phyloP scores from a whole-genome alignment of 2,329 filamentous ascomycete species.

The Metarhizium humberi region DNA sequence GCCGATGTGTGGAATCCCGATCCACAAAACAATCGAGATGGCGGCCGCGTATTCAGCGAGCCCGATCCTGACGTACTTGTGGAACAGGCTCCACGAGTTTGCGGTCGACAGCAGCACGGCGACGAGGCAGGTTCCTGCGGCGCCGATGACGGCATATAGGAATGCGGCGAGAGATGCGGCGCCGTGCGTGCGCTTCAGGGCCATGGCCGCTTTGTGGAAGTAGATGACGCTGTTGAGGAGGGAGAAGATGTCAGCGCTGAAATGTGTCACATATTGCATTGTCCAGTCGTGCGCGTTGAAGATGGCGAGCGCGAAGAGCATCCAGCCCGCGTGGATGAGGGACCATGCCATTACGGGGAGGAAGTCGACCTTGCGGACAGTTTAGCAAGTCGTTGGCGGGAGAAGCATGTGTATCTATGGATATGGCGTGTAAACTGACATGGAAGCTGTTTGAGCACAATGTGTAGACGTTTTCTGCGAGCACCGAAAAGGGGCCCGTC shows the following conservation, averaged over 20 bases:
- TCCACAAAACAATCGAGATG: conserved; percentile 57
- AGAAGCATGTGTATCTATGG: too few relatives aligned
- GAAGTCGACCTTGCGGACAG: conserved; percentile 41
- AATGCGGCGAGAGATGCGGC: conserved; percentile 52
- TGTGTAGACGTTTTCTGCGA: conserved; percentile 56
- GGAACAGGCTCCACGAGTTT: conserved; percentile 51
- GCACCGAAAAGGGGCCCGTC: conserved; percentile 57
- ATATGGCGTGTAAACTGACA: conserved; percentile 21
- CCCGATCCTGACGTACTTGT: conserved; percentile 50
- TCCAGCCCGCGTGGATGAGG: conserved; percentile 55
- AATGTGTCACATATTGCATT: conserved; percentile 60
- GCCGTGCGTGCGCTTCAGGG: conserved; percentile 49
- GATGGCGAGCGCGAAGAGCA: conserved; percentile 54
- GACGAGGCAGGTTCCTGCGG: conserved; percentile 52
- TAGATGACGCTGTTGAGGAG: conserved; percentile 60
- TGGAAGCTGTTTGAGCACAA: conserved; percentile 46
- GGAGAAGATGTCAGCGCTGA: conserved; percentile 58
- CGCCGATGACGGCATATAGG: conserved; percentile 55
- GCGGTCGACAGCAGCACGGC: conserved; percentile 54
- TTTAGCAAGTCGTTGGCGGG: neutral
- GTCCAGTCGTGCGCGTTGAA: conserved; percentile 63
- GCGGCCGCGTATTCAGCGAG: conserved; percentile 56
- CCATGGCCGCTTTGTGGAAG: conserved; percentile 58
- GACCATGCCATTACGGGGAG: conserved; percentile 62
- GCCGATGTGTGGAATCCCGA: conserved; percentile 51